phyloP scores from a whole-genome alignment of 768 basidiomycete genomes.

The Mycena haematopus region DNA sequence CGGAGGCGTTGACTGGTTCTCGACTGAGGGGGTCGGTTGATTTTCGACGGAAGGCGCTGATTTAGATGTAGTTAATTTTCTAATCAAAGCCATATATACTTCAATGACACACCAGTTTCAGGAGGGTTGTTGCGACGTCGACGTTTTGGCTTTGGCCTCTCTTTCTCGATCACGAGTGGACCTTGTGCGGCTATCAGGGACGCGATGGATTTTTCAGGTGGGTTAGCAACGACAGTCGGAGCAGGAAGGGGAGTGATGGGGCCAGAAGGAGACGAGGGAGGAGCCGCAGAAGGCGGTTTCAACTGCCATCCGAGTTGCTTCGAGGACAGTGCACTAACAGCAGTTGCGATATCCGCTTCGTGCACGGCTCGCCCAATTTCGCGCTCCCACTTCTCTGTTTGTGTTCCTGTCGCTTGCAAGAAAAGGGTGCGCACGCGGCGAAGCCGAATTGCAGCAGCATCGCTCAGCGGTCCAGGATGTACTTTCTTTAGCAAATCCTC shows the following conservation, averaged over 20 bases:
- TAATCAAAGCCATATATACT: too few relatives aligned
- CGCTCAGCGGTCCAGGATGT: conserved; percentile 59
- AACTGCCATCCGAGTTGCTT: conserved; percentile 6
- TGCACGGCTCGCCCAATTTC: conserved; percentile 62
- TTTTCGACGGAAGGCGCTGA: conserved; percentile 1
- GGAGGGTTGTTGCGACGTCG: not conserved
- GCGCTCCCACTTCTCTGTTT: conserved; percentile 65
- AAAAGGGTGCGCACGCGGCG: conserved; percentile 62
- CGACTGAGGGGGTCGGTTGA: not conserved
- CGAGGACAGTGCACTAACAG: not conserved
- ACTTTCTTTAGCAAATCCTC: conserved; percentile 57
- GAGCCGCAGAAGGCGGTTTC: conserved; percentile 3
- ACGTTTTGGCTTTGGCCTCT: conserved; percentile 35
- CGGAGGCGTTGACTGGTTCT: not conserved
- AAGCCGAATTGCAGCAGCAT: conserved; percentile 56
- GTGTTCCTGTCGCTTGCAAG: conserved; percentile 59
- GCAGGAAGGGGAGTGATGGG: conserved; percentile 37
- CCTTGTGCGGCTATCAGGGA: conserved; percentile 59
- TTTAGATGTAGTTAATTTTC: conserved; percentile 3
- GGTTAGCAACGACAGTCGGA: conserved; percentile 48
- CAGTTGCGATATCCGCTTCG: conserved; percentile 54
- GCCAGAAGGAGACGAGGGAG: conserved; percentile 16
- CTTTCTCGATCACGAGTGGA: conserved; percentile 43
- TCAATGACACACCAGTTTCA: conserved; percentile 30
- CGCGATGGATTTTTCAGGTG: conserved; percentile 59